These are phyloP conservation scores for Brasilioporus rufonigricans DNA, from an alignment of 768 basidiomycete genomes.

Conservation along the genomic window DNA sequence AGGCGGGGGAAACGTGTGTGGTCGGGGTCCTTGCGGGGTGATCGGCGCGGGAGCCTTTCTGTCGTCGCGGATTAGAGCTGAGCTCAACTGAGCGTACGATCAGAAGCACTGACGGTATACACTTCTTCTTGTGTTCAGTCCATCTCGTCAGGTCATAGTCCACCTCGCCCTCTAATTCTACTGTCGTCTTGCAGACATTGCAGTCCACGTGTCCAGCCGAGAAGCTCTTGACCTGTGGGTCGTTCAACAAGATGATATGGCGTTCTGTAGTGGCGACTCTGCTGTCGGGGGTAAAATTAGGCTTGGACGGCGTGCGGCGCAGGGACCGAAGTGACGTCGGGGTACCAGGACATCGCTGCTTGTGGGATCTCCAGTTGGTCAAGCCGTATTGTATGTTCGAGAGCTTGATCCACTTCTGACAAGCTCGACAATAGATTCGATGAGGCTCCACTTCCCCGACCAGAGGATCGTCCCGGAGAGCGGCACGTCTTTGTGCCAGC, in stretches of 20 bases:
- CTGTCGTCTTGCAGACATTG: constrained; percentile 43
- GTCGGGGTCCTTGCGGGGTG: constrained; percentile 16
- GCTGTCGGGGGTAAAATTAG: constrained; percentile 46
- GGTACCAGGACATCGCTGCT: constrained; percentile 42
- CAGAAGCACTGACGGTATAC: constrained; percentile 36
- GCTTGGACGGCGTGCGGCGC: constrained; percentile 16
- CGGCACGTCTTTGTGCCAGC: constrained; percentile 47
- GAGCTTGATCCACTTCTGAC: constrained; percentile 62
- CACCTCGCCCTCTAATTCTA: constrained; percentile 46
- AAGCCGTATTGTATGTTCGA: constrained; percentile 41
- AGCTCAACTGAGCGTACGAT: neutral
- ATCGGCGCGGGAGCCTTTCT: constrained; percentile 21
- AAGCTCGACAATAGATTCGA: constrained; percentile 56
- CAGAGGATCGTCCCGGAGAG: constrained; percentile 53
- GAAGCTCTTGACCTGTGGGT: constrained; percentile 55
- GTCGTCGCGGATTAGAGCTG: constrained; percentile 5
- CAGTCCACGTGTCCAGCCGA: constrained; percentile 49
- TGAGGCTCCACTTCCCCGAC: constrained; percentile 48
- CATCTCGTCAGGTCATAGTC: constrained; percentile 62
- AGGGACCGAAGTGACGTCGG: constrained; percentile 32
- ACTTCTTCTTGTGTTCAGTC: constrained; percentile 59
- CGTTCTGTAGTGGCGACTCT: constrained; percentile 62
- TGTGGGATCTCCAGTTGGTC: constrained; percentile 56
- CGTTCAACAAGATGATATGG: constrained; percentile 61
- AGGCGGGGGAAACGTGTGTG: constrained; percentile 15